phyloP scores from a whole-genome alignment of 2,329 filamentous ascomycete genomes.

The Clonostachys rosea region DNA sequence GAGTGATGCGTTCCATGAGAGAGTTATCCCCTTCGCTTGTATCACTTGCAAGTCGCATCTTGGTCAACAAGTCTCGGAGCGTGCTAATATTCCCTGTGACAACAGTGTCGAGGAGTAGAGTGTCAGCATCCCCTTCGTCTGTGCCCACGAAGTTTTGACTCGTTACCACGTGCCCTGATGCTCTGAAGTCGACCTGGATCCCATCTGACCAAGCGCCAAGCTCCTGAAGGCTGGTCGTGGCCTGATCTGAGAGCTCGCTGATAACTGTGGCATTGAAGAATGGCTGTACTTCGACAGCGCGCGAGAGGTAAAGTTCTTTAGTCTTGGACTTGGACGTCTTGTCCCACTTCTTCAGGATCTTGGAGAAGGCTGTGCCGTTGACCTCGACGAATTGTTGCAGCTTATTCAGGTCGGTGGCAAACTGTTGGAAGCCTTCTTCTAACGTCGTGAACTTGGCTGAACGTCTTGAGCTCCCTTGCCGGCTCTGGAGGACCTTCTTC shows the following conservation, averaged over 20 bases:
- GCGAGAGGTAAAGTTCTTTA: slow-evolving; percentile 93
- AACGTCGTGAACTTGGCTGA: slow-evolving; percentile 93
- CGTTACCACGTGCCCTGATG: slow-evolving; percentile 58
- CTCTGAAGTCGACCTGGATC: slow-evolving; percentile 81
- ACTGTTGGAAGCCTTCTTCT: slow-evolving; percentile 95
- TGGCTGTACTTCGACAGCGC: slow-evolving; percentile 94
- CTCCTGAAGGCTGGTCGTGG: slow-evolving; percentile 92
- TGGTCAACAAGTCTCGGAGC: slow-evolving; percentile 74
- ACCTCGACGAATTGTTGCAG: slow-evolving; percentile 98
- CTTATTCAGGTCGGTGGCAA: slow-evolving; percentile 94
- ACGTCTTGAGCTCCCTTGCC: slow-evolving; percentile 74
- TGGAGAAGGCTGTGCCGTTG: slow-evolving; percentile 96
- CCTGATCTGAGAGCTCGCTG: slow-evolving; percentile 92
- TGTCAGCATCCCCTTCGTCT: slow-evolving; percentile 86
- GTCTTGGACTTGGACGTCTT: slow-evolving; percentile 99
- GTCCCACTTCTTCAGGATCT: slow-evolving; percentile 99
- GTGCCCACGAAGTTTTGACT: slow-evolving; percentile 65
- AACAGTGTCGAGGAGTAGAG: slow-evolving; percentile 82
- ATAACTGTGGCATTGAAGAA: slow-evolving; percentile 98
- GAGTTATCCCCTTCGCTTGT: slow-evolving; percentile 55
- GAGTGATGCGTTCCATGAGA: slow-evolving; percentile 72
- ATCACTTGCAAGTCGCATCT: slow-evolving; percentile 54
- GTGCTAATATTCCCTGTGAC: slow-evolving; percentile 74
- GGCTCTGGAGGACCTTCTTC: slow-evolving; percentile 84
- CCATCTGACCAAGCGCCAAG: slow-evolving; percentile 96